A percentile compares a stretch with the other conserved stretches of the same genome.
phyloP scores from a whole-genome alignment of 805 yeast genomes.

The Peterozyma xylosa region DNA sequence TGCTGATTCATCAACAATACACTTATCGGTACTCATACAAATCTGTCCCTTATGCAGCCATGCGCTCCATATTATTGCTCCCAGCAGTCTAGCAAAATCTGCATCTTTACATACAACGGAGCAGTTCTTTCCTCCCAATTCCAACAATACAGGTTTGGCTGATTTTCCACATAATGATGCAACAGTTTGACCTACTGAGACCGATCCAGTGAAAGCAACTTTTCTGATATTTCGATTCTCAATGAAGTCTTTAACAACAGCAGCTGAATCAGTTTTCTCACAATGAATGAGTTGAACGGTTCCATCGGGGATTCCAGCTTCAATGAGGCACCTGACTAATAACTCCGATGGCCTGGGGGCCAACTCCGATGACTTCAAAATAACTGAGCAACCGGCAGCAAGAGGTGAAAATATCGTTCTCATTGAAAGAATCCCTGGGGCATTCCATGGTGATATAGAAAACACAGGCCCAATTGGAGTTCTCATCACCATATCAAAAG shows the following conservation, averaged over 20 bases:
- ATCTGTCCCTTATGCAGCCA: slow-evolving; percentile 41
- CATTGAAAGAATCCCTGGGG: slow-evolving; percentile 31
- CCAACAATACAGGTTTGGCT: slow-evolving; percentile 33
- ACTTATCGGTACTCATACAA: slow-evolving; percentile 37
- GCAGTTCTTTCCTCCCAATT: slow-evolving; percentile 38
- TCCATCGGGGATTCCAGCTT: slow-evolving; percentile 30
- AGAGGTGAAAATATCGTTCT: slow-evolving; percentile 35
- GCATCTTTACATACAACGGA: slow-evolving; percentile 26
- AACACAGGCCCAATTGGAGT: slow-evolving; percentile 39
- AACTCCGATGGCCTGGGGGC: slow-evolving; percentile 26
- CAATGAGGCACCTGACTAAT: slow-evolving; percentile 23
- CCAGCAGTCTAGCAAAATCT: slow-evolving; percentile 24
- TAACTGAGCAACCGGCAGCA: slow-evolving; percentile 42
- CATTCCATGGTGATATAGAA: slow-evolving; percentile 42
- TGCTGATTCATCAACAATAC: slow-evolving; percentile 26
- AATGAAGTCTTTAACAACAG: slow-evolving; percentile 20
- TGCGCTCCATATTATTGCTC: slow-evolving; percentile 21
- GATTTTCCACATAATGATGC: slow-evolving; percentile 28
- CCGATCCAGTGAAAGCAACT: slow-evolving; percentile 39
- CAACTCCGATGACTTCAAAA: slow-evolving; percentile 32
- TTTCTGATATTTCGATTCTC: slow-evolving; percentile 22
- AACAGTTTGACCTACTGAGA: slow-evolving; percentile 28
- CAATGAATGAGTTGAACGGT: slow-evolving; percentile 28
- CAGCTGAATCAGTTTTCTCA: slow-evolving; percentile 18
- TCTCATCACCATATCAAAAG: slow-evolving; percentile 18